Conservation (phyloP, 2,329 filamentous ascomycete species). For the Aspergillus viridinutans region DNA sequence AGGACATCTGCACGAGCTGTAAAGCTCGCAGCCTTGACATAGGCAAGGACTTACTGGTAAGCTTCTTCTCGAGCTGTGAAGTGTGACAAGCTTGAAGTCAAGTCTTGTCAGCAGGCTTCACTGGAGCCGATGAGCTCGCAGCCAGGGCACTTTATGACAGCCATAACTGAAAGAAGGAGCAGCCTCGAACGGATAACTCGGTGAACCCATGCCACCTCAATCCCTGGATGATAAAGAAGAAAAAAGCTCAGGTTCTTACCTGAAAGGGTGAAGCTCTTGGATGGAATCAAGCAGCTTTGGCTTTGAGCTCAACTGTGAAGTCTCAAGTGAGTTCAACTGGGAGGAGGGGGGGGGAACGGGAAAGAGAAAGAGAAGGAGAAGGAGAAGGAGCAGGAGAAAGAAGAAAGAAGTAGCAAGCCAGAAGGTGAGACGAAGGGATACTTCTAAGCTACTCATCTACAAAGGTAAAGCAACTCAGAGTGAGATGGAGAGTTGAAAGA, state of each 20-base stretch:
- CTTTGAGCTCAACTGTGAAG: neutral
- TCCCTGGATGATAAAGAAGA: neutral
- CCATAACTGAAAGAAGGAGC: neutral
- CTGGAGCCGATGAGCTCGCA: neutral
- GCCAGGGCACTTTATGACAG: neutral
- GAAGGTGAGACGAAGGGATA: neutral
- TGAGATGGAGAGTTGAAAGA: neutral
- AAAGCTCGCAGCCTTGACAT: neutral
- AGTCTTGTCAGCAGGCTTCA: neutral
- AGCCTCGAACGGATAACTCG: neutral
- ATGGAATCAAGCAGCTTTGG: neutral
- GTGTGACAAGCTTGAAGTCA: neutral
- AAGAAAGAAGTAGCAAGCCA: slow-evolving; percentile 6
- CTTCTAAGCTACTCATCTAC: neutral
- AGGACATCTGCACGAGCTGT: neutral
- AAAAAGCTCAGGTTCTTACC: slow-evolving; percentile 1
- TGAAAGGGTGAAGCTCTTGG: neutral
- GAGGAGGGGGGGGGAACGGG: neutral
- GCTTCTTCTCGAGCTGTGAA: neutral
- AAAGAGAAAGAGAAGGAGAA: neutral
- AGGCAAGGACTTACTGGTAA: neutral
- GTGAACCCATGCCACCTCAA: neutral
- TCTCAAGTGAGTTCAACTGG: neutral
- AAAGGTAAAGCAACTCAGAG: neutral
- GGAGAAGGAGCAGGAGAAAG: neutral